These are phyloP conservation scores for Fusarium nanum DNA, from an alignment of 2,329 filamentous ascomycete species.

Conservation along the genomic window DNA sequence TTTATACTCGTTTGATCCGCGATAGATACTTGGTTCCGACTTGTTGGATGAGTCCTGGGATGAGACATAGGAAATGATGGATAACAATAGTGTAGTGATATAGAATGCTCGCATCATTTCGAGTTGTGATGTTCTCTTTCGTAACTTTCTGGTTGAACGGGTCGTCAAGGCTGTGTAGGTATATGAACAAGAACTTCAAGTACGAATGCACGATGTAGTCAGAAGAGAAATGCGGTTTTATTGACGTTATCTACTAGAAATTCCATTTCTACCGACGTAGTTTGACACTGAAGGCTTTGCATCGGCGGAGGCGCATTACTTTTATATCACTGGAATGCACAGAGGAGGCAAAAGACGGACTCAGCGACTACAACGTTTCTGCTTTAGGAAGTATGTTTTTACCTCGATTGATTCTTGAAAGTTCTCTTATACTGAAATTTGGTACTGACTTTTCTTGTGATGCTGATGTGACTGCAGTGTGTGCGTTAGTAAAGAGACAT, in stretches of 20 bases:
- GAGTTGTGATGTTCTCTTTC: neutral
- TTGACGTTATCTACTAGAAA: too few species aligned
- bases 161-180: neutral
- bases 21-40: slow-evolving; percentile 49
- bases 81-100: slow-evolving; percentile 15
- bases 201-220: neutral
- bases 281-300: slow-evolving; percentile 5
- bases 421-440: neutral
- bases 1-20: slow-evolving; percentile 53
- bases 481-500: neutral
- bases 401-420: neutral
- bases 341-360: slow-evolving; percentile 16
- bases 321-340: slow-evolving; percentile 21
- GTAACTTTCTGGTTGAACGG: neutral
- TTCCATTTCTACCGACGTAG: neutral
- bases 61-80: slow-evolving; percentile 17
- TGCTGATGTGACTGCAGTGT: neutral
- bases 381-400: neutral
- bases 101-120: neutral
- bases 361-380: neutral
- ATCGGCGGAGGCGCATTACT: slow-evolving; percentile 7
- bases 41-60: slow-evolving; percentile 32
- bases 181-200: neutral
- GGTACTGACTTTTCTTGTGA: neutral
- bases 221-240: neutral